Percentiles rank a stretch among this genome's conserved stretches.
These are phyloP conservation scores for Starmera quercuum DNA, from an alignment of 805 yeast species.

Conservation along the genomic window DNA sequence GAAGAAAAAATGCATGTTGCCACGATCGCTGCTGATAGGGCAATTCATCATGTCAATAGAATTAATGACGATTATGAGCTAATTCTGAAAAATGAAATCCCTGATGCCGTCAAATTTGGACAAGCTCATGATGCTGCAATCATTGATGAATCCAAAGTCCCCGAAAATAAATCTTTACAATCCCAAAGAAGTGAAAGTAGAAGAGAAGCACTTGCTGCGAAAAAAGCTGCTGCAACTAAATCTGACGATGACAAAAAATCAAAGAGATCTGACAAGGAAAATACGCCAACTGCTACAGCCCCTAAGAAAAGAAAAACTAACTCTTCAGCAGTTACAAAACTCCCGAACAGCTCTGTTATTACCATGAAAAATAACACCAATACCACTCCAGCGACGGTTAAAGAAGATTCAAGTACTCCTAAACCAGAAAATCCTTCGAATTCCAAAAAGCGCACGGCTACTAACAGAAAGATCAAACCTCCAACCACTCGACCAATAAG, in stretches of 20 bases:
- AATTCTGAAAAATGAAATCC: slow-evolving; percentile 73
- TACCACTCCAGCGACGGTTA: no score
- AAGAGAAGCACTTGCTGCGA: slow-evolving; percentile 90
- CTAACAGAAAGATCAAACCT: no score
- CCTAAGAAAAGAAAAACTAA: no score
- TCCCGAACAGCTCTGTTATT: no score
- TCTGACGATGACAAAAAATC: slow-evolving; percentile 18
- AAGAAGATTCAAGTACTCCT: no score
- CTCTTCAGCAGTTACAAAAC: no score
- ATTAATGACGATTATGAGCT: slow-evolving; percentile 76
- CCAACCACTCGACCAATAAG: no score
- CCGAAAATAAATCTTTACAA: slow-evolving; percentile 55
- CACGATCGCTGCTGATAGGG: slow-evolving; percentile 76
- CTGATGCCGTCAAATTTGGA: slow-evolving; percentile 70
- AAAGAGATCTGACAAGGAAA: no score
- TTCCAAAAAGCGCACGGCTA: no score
- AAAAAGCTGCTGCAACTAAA: slow-evolving; percentile 44
- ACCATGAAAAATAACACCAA: no score
- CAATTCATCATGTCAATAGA: slow-evolving; percentile 59
- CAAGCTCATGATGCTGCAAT: slow-evolving; percentile 89
- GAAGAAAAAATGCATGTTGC: slow-evolving; percentile 98
- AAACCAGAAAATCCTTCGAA: no score
- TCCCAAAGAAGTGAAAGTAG: slow-evolving; percentile 76
- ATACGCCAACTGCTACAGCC: no score
- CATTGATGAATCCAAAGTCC: slow-evolving; percentile 44